phyloP scores from a whole-genome alignment of 805 yeast genomes.

The Sugiyamaella floridensis region DNA sequence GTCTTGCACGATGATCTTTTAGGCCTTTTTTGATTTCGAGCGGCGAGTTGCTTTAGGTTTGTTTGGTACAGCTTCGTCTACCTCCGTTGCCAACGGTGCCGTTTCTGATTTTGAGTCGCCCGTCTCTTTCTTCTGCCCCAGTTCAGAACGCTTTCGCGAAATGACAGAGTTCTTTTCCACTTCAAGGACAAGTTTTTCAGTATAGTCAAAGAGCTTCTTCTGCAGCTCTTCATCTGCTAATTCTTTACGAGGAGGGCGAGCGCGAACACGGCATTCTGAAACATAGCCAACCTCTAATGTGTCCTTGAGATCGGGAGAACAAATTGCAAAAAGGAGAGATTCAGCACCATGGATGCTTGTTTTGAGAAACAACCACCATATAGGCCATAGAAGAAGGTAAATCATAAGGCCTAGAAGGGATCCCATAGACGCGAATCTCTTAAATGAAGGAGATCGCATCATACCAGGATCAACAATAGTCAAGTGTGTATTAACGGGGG shows the following conservation, averaged over 20 bases:
- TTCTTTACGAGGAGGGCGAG: slow-evolving; percentile 51
- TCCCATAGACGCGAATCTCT: slow-evolving; percentile 74
- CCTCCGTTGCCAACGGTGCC: no score
- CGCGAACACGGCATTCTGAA: slow-evolving; percentile 58
- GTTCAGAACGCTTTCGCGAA: slow-evolving; percentile 45
- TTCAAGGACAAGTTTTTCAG: slow-evolving; percentile 48
- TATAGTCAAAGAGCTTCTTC: slow-evolving; percentile 47
- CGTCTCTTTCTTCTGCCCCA: slow-evolving; percentile 4
- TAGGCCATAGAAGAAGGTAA: slow-evolving; percentile 66
- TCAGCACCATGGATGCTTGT: slow-evolving; percentile 76
- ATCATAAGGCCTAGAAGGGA: slow-evolving; percentile 54
- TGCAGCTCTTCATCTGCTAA: slow-evolving; percentile 57
- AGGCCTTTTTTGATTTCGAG: not conserved
- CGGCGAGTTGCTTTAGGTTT: not conserved
- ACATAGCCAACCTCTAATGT: slow-evolving; percentile 61
- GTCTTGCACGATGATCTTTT: not conserved
- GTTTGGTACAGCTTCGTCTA: no score
- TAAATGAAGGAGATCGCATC: slow-evolving; percentile 80
- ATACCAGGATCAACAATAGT: slow-evolving; percentile 86
- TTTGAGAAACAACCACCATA: slow-evolving; percentile 77
- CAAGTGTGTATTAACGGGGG: slow-evolving; percentile 62
- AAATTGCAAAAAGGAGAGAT: slow-evolving; percentile 58
- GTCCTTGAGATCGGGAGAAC: slow-evolving; percentile 62
- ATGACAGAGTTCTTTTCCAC: slow-evolving; percentile 69
- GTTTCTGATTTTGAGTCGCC: not conserved